Percentiles rank a stretch among this genome's conserved stretches.
phyloP scores from a whole-genome alignment of 129 eudicot species.

The Silybum marianum region DNA sequence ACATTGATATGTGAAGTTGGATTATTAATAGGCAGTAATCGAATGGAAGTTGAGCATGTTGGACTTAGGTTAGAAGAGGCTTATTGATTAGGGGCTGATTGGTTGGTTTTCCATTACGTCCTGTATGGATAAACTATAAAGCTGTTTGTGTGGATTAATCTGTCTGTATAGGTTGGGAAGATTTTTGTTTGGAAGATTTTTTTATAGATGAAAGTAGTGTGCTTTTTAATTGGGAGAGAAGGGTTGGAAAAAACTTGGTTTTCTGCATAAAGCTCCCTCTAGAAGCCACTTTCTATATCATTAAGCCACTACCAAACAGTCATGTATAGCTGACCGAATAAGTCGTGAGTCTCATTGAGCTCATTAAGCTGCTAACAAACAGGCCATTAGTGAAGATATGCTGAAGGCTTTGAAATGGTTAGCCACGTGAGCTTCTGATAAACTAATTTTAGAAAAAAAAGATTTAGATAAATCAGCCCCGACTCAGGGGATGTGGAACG shows the following conservation, averaged over 20 bases:
- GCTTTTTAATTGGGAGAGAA: background rate
- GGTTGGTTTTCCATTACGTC: background rate
- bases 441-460: background rate
- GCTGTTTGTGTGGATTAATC: background rate
- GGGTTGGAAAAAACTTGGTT: background rate
- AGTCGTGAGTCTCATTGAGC: background rate
- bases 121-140: background rate
- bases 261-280: background rate
- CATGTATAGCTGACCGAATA: background rate
- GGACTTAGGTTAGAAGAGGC: slow-evolving; percentile 7
- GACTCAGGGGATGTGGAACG: background rate
- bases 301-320: background rate
- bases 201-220: background rate
- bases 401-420: slow-evolving; percentile 9
- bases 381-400: background rate
- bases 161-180: background rate
- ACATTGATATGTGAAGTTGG: background rate
- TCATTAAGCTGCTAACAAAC: background rate
- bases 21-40: slow-evolving; percentile 4
- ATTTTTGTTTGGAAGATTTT: background rate
- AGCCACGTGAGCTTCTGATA: background rate
- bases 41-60: slow-evolving; percentile 3
- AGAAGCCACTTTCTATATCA: background rate
- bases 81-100: background rate
- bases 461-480: background rate